Conservation (phyloP, 2,329 filamentous ascomycete species). For the Mollisiaceae sp. region DNA sequence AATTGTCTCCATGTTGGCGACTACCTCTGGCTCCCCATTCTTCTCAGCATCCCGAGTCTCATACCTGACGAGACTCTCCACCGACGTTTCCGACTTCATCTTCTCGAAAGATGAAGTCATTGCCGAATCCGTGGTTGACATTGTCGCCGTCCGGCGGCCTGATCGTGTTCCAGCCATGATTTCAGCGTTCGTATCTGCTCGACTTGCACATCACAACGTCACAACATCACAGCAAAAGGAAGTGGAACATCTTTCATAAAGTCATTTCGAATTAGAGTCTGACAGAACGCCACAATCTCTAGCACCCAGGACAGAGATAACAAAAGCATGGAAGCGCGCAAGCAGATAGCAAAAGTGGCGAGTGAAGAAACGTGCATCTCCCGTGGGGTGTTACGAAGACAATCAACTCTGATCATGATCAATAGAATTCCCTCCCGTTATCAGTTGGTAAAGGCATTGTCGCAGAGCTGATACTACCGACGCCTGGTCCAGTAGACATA, state of each 20-base stretch:
- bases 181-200: neutral
- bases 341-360: neutral
- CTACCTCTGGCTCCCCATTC: conserved; percentile 13
- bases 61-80: conserved; percentile 19
- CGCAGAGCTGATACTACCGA: conserved; percentile 12
- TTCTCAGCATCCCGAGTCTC: conserved; percentile 19
- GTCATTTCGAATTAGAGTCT: neutral
- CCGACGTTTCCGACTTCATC: conserved; percentile 9
- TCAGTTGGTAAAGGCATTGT: conserved; percentile 13
- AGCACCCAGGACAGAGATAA: neutral
- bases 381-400: neutral
- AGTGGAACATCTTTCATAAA: neutral
- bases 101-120: conserved; percentile 18
- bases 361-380: neutral
- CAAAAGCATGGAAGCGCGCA: conserved; percentile 1
- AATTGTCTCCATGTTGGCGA: conserved; percentile 26
- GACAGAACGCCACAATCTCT: neutral
- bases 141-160: conserved; percentile 15
- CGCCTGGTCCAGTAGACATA: neutral
- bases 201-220: neutral
- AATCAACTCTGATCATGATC: neutral
- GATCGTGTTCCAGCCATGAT: conserved; percentile 37
- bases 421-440: conserved; percentile 11
- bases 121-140: conserved; percentile 7
- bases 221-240: conserved; percentile 1